Percentiles rank a stretch among this genome's conserved stretches.
phyloP scores from a whole-genome alignment of 164 flowering plant species.

The Vitis rotundifolia region DNA sequence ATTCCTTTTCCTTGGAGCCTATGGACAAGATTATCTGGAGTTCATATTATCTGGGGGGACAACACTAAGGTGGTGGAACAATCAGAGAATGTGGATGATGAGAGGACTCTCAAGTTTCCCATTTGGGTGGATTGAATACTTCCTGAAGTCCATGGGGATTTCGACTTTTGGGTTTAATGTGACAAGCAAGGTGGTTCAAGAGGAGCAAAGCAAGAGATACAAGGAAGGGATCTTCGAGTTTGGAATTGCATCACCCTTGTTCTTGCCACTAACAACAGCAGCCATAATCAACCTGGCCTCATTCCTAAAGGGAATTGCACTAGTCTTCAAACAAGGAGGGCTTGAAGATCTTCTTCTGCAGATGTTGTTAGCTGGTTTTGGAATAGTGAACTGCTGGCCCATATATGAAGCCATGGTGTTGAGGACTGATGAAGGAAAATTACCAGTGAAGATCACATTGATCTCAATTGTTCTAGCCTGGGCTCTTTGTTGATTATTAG shows the following conservation, averaged over 20 bases:
- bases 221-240: slow-evolving; percentile 54
- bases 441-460: not conserved
- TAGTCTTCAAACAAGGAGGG: not conserved
- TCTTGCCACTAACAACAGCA: slow-evolving; percentile 37
- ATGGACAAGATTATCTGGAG: too few relatives aligned
- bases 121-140: too few relatives aligned
- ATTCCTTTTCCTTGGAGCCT: too few relatives aligned
- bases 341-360: not conserved
- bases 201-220: slow-evolving; percentile 42
- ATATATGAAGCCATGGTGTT: not conserved
- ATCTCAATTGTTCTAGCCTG: not conserved
- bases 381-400: not conserved
- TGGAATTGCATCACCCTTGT: slow-evolving; percentile 48
- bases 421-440: not conserved
- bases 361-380: not conserved
- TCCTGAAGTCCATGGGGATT: too few relatives aligned
- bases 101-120: too few relatives aligned
- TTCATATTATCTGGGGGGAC: too few relatives aligned
- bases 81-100: too few relatives aligned
- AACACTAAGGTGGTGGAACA: too few relatives aligned
- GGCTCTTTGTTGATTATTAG: not conserved
- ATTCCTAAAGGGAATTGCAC: slow-evolving; percentile 17
- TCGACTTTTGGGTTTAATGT: not conserved
- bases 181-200: slow-evolving; percentile 21
- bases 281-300: slow-evolving; percentile 46